Percentiles rank a stretch among this genome's conserved stretches.
Conservation (phyloP, 179 eudicot species). For the Silene vulgaris region DNA sequence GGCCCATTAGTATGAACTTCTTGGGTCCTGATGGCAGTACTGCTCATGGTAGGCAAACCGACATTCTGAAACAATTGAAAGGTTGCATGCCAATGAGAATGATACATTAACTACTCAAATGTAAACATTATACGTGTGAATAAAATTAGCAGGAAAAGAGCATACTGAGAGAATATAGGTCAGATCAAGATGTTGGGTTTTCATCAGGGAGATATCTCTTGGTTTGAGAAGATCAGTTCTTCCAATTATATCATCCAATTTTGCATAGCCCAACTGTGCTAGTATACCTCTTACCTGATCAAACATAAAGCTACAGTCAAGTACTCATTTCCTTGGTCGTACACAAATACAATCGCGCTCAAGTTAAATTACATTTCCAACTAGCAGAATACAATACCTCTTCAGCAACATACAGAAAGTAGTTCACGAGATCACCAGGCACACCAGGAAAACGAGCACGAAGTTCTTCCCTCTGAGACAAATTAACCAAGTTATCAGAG, state of each 20-base stretch:
- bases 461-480: slow-evolving; percentile 80
- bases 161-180: slow-evolving; percentile 73
- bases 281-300: slow-evolving; percentile 83
- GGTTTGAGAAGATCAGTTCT: slow-evolving; percentile 76
- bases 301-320: slow-evolving; percentile 13
- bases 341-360: not conserved
- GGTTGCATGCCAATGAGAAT: slow-evolving; percentile 6
- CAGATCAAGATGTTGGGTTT: slow-evolving; percentile 98
- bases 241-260: slow-evolving; percentile 88
- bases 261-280: slow-evolving; percentile 93
- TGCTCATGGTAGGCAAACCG: slow-evolving; percentile 79
- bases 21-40: slow-evolving; percentile 83
- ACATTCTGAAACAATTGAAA: slow-evolving; percentile 52
- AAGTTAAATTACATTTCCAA: not conserved
- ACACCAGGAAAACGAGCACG: slow-evolving; percentile 99
- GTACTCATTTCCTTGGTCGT: not conserved
- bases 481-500: slow-evolving; percentile 13
- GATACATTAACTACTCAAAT: not conserved
- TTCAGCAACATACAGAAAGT: slow-evolving; percentile 92
- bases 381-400: slow-evolving; percentile 52
- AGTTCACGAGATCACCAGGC: slow-evolving; percentile 98
- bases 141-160: slow-evolving; percentile 12
- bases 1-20: slow-evolving; percentile 93
- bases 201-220: slow-evolving; percentile 81
- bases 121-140: not conserved